Conservation (phyloP, 2,329 filamentous ascomycete genomes). For the Teratosphaeria viscida region DNA sequence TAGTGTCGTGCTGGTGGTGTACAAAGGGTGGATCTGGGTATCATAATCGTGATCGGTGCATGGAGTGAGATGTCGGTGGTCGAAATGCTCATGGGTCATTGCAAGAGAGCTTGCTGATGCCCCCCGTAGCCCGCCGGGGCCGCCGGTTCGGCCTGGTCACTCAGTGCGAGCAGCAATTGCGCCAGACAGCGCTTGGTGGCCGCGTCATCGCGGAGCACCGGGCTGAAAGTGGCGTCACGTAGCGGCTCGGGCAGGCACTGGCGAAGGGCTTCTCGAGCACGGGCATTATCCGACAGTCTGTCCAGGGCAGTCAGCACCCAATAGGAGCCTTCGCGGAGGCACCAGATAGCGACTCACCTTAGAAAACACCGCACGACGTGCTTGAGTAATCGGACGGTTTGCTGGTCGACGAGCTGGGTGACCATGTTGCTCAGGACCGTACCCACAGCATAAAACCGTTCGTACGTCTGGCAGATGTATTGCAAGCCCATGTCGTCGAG, state of each 20-base stretch:
- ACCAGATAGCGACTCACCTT: constrained; percentile 47
- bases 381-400: constrained; percentile 90
- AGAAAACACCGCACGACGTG: constrained; percentile 96
- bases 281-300: constrained; percentile 89
- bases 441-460: constrained; percentile 94
- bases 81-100: neutral
- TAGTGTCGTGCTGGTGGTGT: neutral
- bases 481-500: constrained; percentile 93
- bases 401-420: constrained; percentile 90
- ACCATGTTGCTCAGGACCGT: constrained; percentile 99
- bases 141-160: constrained; percentile 45
- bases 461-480: constrained; percentile 98
- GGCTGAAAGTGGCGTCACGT: constrained; percentile 94
- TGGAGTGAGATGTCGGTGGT: neutral
- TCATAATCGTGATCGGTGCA: neutral
- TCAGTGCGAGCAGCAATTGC: constrained; percentile 93
- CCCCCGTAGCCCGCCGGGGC: constrained; percentile 13
- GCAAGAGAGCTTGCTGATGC: constrained; percentile 11
- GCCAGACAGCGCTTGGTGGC: constrained; percentile 95
- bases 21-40: neutral
- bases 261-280: constrained; percentile 84
- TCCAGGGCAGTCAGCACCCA: constrained; percentile 5
- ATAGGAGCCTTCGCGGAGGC: constrained; percentile 1
- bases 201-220: constrained; percentile 89
- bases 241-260: constrained; percentile 97